These are phyloP conservation scores for Melaleuca quinquenervia DNA, from an alignment of 345 rosid species.

Conservation along the genomic window DNA sequence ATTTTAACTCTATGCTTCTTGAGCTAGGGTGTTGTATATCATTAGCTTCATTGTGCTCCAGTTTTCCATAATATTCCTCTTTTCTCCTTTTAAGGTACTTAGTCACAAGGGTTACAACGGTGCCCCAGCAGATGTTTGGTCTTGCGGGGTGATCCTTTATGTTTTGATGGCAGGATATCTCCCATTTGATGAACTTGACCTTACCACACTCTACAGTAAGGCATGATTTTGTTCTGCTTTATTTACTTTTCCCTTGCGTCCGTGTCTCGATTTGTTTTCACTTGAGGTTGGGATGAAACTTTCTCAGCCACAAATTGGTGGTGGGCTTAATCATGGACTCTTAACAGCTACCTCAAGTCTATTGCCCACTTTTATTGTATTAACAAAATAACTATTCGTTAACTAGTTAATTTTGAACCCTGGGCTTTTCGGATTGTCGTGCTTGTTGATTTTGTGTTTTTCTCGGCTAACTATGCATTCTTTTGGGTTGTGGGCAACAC, in stretches of 20 bases:
- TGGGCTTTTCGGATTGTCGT: background rate
- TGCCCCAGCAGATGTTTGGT: slow-evolving; percentile 95
- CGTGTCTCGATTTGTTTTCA: background rate
- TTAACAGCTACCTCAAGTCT: background rate
- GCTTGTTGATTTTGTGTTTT: background rate
- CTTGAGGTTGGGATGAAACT: background rate
- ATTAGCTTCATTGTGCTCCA: background rate
- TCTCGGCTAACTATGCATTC: background rate
- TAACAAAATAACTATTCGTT: background rate
- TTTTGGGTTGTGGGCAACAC: background rate
- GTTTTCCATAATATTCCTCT: background rate
- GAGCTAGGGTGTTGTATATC: background rate
- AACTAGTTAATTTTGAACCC: background rate
- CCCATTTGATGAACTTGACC: slow-evolving; percentile 97
- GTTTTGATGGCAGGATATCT: slow-evolving; percentile 96
- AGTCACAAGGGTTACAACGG: slow-evolving; percentile 95
- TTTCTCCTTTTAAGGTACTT: slow-evolving; percentile 51
- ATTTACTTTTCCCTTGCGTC: background rate
- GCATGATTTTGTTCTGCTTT: slow-evolving; percentile 29
- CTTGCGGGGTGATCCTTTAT: slow-evolving; percentile 92
- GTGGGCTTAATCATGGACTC: background rate
- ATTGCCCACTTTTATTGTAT: background rate
- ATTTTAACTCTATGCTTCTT: background rate
- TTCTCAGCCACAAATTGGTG: background rate
- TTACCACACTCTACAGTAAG: slow-evolving; percentile 88